Evolutionary conservation across 352 stramenopile genomes (phyloP), one percentile per base, ranked within the genome.

Genomic region (Saprolegnia parasitica): DNA sequence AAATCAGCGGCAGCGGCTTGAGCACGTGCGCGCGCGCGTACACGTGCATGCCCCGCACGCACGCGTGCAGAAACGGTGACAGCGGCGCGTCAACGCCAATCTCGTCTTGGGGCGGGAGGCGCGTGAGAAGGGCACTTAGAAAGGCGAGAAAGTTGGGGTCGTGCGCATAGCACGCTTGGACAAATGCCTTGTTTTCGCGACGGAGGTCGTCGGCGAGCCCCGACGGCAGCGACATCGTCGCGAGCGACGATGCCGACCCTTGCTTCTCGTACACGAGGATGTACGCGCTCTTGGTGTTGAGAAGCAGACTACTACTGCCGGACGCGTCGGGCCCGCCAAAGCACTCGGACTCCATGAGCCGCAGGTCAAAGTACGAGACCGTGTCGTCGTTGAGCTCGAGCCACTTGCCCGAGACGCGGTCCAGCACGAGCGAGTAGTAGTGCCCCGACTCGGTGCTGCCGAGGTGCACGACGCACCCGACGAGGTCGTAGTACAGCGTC

Each of bases 401-500:
- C 72, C 72, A 76, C 15, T 57, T 15, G 16, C 40, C 47, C 6
- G 21, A 40, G 8, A 39, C 21, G 15, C 49, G 52, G 46, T 75
- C 55, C n/a, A 65, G 42, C 9, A 71, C 26, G 39, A 71, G 58
- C 56, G 72, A 71, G 68, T 64, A 76, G 42, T 78, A 78, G 54
- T 78, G 74, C 0, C 74, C 74, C 16, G 56, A 58, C 55, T 77
- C 72, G n/a, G 65, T 72, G n/a, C 58, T 76, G 32, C 74, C 74
- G 39, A 64, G 57, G 50, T 78, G 74, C 5, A 76, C 73, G 16
- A 78, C 65, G 21, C 73, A 57, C 15, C 71, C 74, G 0, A 60
- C 40, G 11, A 78, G 39, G 21, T 71, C 21, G 45, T 77, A 78
- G 20, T 29, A 32, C 32, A 18, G 42, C 42, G 32, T 39, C 32